Evolutionary conservation across 2,329 filamentous ascomycete species (phyloP), one percentile per base, ranked within the genome.

Genomic region (Scolecobasidium constrictum): DNA sequence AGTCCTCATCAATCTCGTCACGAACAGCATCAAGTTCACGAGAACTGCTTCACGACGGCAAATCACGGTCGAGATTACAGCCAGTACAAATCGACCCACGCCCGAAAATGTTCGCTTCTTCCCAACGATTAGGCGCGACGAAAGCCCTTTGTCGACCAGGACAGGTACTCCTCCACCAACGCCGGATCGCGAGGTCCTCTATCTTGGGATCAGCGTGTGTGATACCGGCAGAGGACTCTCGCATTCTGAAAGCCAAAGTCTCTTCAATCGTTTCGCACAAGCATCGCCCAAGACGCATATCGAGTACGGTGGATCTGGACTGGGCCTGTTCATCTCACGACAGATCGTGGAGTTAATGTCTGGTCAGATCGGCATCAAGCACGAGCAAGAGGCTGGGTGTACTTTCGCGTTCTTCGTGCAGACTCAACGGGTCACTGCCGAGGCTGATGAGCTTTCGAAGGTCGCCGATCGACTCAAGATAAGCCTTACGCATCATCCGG

Each of bases 241-340:
- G 1, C 66, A 72, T 18, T 66, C 72, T 21, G 77, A 81, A 50
- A 77, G 39, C 6, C 16, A 23, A 18, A 22, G 70, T 21, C 65
- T 86, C 0, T 86, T 86, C 55, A 71, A 81, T 47, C 72, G 78
- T 17, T 86, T 86, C 55, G 72, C 76, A 5, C 81, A 86, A 58
- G 78, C 78, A 0, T 78, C 71, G 12, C 73, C 78, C 4, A 73
- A 71, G 44, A 83, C 79, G 0, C 78, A 83, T 19, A 40, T 44
- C 22, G 17, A 44, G 23, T 44, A 44, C 20, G 42, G 42, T 3
- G 42, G 42, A 6, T 31, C 35, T 16, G 42, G 42, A 6, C 22
- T 41, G 1, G 81, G 81, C 0, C 64, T 85, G 0, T 84, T 82
- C 54, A 83, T 85, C 44, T 79, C 73, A 38, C 69, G 77, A 15